These are phyloP conservation scores for Fibroporia radiculosa DNA, from an alignment of 768 basidiomycete species.

Conservation along the genomic window DNA sequence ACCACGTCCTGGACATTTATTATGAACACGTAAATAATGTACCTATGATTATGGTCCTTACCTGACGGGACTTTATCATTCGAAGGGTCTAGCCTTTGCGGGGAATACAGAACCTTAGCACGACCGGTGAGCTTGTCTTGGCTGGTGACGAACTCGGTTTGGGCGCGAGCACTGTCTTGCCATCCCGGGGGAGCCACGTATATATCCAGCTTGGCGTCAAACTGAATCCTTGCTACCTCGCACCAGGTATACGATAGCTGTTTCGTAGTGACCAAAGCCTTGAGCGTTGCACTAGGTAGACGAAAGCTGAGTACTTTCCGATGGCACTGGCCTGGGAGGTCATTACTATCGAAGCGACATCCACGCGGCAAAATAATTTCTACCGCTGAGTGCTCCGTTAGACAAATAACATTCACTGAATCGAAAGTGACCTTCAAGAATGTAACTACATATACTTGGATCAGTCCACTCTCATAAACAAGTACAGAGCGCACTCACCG, in stretches of 20 bases:
- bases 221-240: constrained; percentile 47
- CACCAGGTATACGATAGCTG: constrained; percentile 47
- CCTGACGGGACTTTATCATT: constrained; percentile 12
- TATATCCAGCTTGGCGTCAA: constrained; percentile 58
- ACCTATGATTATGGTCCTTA: constrained; percentile 8
- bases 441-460: constrained; percentile 49
- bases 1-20: constrained; percentile 13
- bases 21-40: constrained; percentile 1
- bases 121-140: constrained; percentile 71
- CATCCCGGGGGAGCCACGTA: constrained; percentile 60
- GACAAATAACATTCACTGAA: constrained; percentile 48
- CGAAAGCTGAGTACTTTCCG: constrained; percentile 55
- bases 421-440: constrained; percentile 66
- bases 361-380: constrained; percentile 52
- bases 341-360: constrained; percentile 62
- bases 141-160: constrained; percentile 56
- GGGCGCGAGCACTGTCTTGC: constrained; percentile 39
- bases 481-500: constrained; percentile 37
- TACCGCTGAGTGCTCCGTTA: constrained; percentile 43
- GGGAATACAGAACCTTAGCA: constrained; percentile 43
- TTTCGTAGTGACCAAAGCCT: constrained; percentile 40
- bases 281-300: constrained; percentile 42
- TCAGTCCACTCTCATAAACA: background rate
- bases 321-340: constrained; percentile 62
- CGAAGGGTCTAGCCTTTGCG: constrained; percentile 4